Evolutionary conservation across 2,329 filamentous ascomycete species (phyloP).

Genomic region (Penicillium sp.): DNA sequence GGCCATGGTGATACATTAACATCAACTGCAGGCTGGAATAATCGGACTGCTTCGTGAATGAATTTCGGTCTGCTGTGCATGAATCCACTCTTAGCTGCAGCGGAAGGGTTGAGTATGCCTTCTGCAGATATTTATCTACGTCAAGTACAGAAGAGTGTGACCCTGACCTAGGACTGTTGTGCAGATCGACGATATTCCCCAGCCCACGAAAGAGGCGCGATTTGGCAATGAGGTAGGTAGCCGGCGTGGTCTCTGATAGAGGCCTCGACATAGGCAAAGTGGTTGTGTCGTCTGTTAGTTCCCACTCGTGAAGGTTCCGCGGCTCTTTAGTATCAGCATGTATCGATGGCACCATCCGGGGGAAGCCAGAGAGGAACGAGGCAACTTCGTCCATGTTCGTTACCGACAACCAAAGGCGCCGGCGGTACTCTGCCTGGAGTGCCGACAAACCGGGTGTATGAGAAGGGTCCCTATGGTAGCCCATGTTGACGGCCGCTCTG

Average conservation of each 20-base stretch:
- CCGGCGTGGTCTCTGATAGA: slow-evolving; percentile 7
- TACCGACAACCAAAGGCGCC: slow-evolving; percentile 16
- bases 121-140: background rate
- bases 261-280: slow-evolving; percentile 4
- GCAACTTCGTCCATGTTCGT: slow-evolving; percentile 16
- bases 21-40: background rate
- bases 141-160: slow-evolving; percentile 5
- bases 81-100: slow-evolving; percentile 1
- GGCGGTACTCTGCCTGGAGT: slow-evolving; percentile 13
- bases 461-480: slow-evolving; percentile 18
- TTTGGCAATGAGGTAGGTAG: slow-evolving; percentile 14
- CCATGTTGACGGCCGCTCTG: slow-evolving; percentile 19
- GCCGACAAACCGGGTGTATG: slow-evolving; percentile 1
- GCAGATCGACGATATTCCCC: slow-evolving; percentile 11
- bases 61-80: background rate
- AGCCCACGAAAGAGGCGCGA: slow-evolving; percentile 13
- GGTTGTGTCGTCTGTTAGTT: background rate
- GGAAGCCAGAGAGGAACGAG: slow-evolving; percentile 14
- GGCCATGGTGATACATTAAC: slow-evolving; percentile 15
- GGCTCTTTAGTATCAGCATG: slow-evolving; percentile 15
- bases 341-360: slow-evolving; percentile 11
- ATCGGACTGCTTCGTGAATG: background rate
- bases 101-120: slow-evolving; percentile 2
- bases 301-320: slow-evolving; percentile 17
- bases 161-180: background rate